Base-by-base conservation (phyloP, 2,329 filamentous ascomycete species). In the Anisogramma anomala region DNA sequence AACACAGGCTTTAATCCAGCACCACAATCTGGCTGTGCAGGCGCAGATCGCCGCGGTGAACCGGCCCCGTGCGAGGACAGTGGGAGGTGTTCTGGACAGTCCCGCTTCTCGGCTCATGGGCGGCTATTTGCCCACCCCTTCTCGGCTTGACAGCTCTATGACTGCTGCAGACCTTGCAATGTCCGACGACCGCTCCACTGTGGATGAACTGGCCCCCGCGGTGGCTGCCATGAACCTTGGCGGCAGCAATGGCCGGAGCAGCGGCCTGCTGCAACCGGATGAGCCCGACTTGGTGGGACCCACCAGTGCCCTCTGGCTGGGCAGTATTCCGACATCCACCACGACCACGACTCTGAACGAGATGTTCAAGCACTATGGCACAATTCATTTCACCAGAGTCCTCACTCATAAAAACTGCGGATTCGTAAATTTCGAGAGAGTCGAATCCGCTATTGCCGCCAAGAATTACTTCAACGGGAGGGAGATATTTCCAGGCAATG, bases 351-450 rank as follows among this genome's bases (percentile, higher is more conserved):
- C 91, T 1, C 66, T 98, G 46, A 86, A 86, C 43, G 87, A 93
- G 50, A 94, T 96, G 65, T 98, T 98, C 66, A 84, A 85, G 59
- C 74, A 80, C n/a, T 94, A 91, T 51, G 91, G 91, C 8, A 74
- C 82, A 3, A 94, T 98, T 48, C 73, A 91, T 50, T 95, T 89
- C 3, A 89, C 86, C 20, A 77, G 91, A 49, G 91, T 98, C 4
- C 70, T 98, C 47, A 96, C 91, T 0, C 87, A 98, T 68, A 98
- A 98, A 71, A 96, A 94, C 63, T 98, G 91, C 58, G 91, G 89
- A 3, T 98, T 98, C 53, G 89, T 98, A 57, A 98, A 98, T 62
- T 98, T 94, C 55, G 87, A 96, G 62, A 81, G 77, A 45, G 66
- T 91, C 22, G 88, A 96, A 50, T 94, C 86, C 57, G 91, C 91